Percentiles rank a stretch among this genome's conserved stretches.
These are phyloP conservation scores for Rubus parviflorus DNA, from an alignment of 306 rosid genomes.

Conservation along the genomic window DNA sequence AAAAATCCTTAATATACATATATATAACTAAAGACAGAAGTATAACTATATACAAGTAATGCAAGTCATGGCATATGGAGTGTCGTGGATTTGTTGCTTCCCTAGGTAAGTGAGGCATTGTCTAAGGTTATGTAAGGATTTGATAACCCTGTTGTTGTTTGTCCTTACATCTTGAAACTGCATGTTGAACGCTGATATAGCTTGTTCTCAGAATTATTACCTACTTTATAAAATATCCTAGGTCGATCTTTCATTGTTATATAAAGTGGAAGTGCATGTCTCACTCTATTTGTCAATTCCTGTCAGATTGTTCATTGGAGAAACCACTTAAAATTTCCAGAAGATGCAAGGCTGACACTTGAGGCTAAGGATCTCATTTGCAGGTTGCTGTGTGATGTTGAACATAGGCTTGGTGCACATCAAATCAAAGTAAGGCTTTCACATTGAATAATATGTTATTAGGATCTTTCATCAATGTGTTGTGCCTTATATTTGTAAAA, in stretches of 20 bases:
- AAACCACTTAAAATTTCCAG: conserved; percentile 84
- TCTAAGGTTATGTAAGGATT: not conserved
- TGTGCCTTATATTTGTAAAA: conserved; percentile 19
- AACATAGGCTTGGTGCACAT: conserved; percentile 80
- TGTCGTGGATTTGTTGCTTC: not conserved
- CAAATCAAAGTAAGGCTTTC: conserved; percentile 72
- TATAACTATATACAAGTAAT: not conserved
- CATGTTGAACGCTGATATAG: not conserved
- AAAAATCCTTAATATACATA: not conserved
- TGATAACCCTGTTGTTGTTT: not conserved
- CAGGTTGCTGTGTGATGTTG: conserved; percentile 92
- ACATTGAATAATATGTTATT: conserved; percentile 19
- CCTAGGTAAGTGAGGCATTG: not conserved
- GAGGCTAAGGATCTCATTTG: conserved; percentile 94
- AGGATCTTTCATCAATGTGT: conserved; percentile 15
- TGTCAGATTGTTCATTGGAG: conserved; percentile 97
- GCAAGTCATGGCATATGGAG: not conserved
- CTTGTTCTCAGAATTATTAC: not conserved
- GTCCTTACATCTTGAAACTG: not conserved
- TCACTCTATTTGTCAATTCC: conserved; percentile 32
- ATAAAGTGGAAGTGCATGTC: not conserved
- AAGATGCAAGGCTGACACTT: conserved; percentile 71
- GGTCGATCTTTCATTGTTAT: not conserved
- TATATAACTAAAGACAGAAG: not conserved
- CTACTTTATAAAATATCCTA: not conserved